Conservation (phyloP, 2,329 filamentous ascomycete species). For the Penicillium sp. region DNA sequence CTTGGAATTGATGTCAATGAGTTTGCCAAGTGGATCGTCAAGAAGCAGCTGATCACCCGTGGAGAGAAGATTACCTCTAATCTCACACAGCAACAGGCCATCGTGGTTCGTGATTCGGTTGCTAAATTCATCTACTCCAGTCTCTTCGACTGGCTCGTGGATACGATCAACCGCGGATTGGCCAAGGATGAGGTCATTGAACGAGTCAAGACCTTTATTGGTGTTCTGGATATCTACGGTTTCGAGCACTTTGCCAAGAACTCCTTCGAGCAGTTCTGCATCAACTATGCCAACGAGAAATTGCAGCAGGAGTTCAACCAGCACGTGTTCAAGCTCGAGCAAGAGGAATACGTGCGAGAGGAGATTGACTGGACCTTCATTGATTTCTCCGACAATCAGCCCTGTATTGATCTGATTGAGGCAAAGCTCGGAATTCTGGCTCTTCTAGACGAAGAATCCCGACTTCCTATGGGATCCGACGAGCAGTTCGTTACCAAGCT, state of each 20-base stretch:
- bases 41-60: constrained; percentile 95
- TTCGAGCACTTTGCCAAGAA: constrained; percentile 99
- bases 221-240: constrained; percentile 98
- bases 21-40: constrained; percentile 97
- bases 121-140: constrained; percentile 99
- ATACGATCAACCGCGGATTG: constrained; percentile 88
- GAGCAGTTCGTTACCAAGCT: constrained; percentile 96
- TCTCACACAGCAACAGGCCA: constrained; percentile 86
- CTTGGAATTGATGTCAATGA: constrained; percentile 83
- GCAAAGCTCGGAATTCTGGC: constrained; percentile 92
- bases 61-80: constrained; percentile 98
- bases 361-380: constrained; percentile 99
- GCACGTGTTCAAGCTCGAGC: constrained; percentile 98
- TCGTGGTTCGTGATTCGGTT: constrained; percentile 93
- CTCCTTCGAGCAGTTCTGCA: constrained; percentile 99
- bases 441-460: constrained; percentile 91
- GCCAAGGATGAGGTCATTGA: constrained; percentile 84
- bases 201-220: constrained; percentile 87
- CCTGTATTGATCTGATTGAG: constrained; percentile 97
- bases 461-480: constrained; percentile 94
- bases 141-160: constrained; percentile 98
- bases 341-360: constrained; percentile 95
- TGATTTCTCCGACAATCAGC: constrained; percentile 98
- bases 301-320: constrained; percentile 99
- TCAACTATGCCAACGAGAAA: constrained; percentile 99